Conservation (phyloP, 495 filamentous ascomycete genomes). For the Penicillium salamii region DNA sequence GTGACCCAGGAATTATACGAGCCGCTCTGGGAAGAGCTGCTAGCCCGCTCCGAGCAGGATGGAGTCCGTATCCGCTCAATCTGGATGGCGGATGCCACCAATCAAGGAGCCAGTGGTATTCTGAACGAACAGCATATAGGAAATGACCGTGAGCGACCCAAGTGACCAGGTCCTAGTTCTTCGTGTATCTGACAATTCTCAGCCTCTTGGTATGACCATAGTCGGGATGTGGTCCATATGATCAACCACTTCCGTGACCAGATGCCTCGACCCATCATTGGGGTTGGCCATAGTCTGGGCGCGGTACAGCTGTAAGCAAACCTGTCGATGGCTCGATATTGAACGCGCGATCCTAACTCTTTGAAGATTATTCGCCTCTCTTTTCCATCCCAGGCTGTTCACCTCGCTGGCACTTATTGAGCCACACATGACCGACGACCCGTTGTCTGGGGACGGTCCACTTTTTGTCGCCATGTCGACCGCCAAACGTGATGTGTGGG, state of each 20-base stretch:
- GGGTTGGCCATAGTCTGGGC: constrained; percentile 79
- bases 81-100: constrained; percentile 71
- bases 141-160: constrained; percentile 54
- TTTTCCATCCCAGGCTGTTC: constrained; percentile 71
- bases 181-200: constrained; percentile 1
- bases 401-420: constrained; percentile 64
- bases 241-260: constrained; percentile 67
- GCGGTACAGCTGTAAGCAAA: constrained; percentile 50
- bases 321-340: neutral
- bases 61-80: constrained; percentile 60
- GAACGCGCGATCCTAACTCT: constrained; percentile 29
- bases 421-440: constrained; percentile 53
- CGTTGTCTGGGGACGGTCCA: constrained; percentile 24
- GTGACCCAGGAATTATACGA: constrained; percentile 64
- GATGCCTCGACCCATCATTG: constrained; percentile 73
- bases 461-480: constrained; percentile 23
- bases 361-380: constrained; percentile 21
- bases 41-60: constrained; percentile 33
- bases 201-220: constrained; percentile 71
- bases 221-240: constrained; percentile 75
- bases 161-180: neutral
- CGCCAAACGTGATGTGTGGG: constrained; percentile 58
- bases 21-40: constrained; percentile 69
- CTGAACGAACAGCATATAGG: constrained; percentile 64
- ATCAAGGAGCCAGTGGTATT: constrained; percentile 65